phyloP scores from a whole-genome alignment of 441 rosid genomes.

The Lepidium campestre region DNA sequence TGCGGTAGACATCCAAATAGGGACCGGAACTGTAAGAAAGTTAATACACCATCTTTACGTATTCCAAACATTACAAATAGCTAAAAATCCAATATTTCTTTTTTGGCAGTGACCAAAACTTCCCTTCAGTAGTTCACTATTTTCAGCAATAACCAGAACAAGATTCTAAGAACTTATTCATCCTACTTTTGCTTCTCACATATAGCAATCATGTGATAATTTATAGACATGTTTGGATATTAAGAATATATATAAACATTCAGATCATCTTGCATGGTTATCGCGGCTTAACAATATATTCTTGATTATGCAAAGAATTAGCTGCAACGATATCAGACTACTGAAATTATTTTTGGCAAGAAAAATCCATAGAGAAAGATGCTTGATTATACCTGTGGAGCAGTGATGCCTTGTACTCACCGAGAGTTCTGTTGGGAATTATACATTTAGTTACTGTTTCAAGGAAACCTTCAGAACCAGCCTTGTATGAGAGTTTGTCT shows the following conservation, averaged over 20 bases:
- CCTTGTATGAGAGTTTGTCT: constrained; percentile 79
- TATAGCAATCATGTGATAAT: background rate
- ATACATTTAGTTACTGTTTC: constrained; percentile 61
- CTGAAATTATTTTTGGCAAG: constrained; percentile 8
- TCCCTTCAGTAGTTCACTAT: background rate
- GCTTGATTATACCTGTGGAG: constrained; percentile 46
- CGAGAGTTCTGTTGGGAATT: constrained; percentile 55
- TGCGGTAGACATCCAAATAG: constrained; percentile 78
- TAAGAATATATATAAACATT: background rate
- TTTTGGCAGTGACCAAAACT: constrained; percentile 1
- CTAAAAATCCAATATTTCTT: background rate
- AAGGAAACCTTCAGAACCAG: constrained; percentile 86
- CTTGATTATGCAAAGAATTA: background rate
- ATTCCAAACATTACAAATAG: constrained; percentile 11
- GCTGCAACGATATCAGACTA: too few relatives aligned
- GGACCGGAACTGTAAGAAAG: constrained; percentile 75
- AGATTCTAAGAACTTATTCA: background rate
- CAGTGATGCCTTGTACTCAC: constrained; percentile 59
- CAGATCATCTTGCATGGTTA: constrained; percentile 5
- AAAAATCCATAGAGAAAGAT: background rate
- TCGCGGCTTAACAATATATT: background rate
- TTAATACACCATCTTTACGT: constrained; percentile 24
- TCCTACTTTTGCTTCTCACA: constrained; percentile 14
- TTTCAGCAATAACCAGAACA: constrained; percentile 3
- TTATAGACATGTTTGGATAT: background rate